Conservation (phyloP, 306 rosid species). For the Hippophae tibetana region DNA sequence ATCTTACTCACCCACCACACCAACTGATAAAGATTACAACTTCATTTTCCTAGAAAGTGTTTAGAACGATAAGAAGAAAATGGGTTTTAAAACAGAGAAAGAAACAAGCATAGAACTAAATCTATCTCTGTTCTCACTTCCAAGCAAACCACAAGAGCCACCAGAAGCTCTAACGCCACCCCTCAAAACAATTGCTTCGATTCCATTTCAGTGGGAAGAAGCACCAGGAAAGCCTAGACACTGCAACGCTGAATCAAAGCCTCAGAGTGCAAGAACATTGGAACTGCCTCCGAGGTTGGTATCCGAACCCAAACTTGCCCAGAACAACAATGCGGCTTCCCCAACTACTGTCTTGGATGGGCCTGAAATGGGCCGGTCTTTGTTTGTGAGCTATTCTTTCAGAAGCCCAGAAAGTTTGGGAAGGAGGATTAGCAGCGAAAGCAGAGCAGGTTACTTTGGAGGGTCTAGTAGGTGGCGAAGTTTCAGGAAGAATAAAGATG, state of each 20-base stretch:
- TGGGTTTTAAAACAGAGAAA: constrained; percentile 15
- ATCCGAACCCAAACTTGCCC: constrained; percentile 14
- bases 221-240: constrained; percentile 80
- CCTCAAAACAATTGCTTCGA: constrained; percentile 32
- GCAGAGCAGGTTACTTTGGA: constrained; percentile 20
- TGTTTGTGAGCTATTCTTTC: constrained; percentile 44
- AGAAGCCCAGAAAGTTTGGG: constrained; percentile 26
- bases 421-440: not conserved
- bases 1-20: constrained; percentile 15
- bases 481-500: constrained; percentile 44
- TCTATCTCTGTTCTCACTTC: constrained; percentile 41
- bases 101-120: constrained; percentile 22
- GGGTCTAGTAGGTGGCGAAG: constrained; percentile 57
- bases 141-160: constrained; percentile 20
- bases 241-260: constrained; percentile 22
- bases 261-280: constrained; percentile 32
- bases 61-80: not conserved
- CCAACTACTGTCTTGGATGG: constrained; percentile 69
- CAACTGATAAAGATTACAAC: constrained; percentile 6
- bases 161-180: constrained; percentile 41
- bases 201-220: constrained; percentile 93
- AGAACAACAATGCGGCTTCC: constrained; percentile 32
- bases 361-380: constrained; percentile 56
- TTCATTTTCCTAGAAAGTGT: not conserved
- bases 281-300: constrained; percentile 83